These are phyloP conservation scores for Liquidambar formosana DNA, from an alignment of 164 flowering plant species.

Conservation along the genomic window DNA sequence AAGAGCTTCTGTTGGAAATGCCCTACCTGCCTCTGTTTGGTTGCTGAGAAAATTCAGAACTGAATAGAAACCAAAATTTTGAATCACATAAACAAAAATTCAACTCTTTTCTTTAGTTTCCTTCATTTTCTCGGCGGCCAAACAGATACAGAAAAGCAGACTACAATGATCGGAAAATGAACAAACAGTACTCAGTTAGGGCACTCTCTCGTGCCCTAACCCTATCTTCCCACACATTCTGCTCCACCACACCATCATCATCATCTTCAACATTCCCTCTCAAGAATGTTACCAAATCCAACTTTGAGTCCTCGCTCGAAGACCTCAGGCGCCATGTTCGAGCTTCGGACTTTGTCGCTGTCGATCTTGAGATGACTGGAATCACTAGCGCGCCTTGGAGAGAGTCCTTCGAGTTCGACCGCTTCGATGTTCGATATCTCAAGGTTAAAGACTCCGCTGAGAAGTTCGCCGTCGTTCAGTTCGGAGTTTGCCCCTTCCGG, in stretches of 20 bases:
- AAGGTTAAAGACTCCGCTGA: constrained; percentile 94
- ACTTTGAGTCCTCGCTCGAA: constrained; percentile 65
- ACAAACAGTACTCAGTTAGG: constrained; percentile 22
- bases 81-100: not conserved
- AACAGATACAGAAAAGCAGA: not conserved
- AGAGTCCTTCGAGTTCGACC: constrained; percentile 76
- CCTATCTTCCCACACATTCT: constrained; percentile 16
- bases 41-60: not conserved
- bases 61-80: no score
- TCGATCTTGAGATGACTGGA: constrained; percentile 97
- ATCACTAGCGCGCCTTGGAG: constrained; percentile 92
- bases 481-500: constrained; percentile 92
- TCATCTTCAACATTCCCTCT: constrained; percentile 42
- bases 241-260: constrained; percentile 7
- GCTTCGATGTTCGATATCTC: constrained; percentile 66
- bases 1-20: no score
- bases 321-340: constrained; percentile 55
- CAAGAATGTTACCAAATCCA: constrained; percentile 73
- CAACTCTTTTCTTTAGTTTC: not conserved
- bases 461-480: constrained; percentile 92
- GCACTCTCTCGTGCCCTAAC: constrained; percentile 30
- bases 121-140: not conserved
- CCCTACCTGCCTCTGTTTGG: not conserved
- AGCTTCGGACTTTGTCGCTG: constrained; percentile 81
- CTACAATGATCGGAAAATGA: constrained; percentile 27